Conservation (phyloP, 805 yeast genomes). For the Myxozyma nipponensis region DNA sequence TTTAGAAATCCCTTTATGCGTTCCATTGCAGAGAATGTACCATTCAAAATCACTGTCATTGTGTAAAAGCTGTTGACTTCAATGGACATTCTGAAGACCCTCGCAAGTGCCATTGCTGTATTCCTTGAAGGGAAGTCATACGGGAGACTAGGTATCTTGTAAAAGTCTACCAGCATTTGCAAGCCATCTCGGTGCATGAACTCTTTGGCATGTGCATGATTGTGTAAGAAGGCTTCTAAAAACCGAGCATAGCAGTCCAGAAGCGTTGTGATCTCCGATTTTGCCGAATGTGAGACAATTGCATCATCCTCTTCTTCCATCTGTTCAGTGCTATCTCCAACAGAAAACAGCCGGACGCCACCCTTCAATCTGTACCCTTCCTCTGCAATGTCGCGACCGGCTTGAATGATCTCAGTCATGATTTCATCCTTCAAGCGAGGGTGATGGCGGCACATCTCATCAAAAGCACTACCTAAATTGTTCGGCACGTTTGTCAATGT, state of each 20-base stretch:
- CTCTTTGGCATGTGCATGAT: conserved; percentile 31
- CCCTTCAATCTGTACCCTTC: conserved; percentile 9
- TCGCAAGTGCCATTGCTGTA: conserved; percentile 24
- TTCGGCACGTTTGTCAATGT: conserved; percentile 51
- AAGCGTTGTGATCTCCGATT: conserved; percentile 20
- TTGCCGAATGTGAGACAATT: conserved; percentile 14
- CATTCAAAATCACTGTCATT: conserved; percentile 10
- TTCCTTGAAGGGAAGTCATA: conserved; percentile 34
- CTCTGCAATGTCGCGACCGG: conserved; percentile 9
- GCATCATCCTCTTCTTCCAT: conserved; percentile 27
- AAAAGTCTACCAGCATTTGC: conserved; percentile 27
- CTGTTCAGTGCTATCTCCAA: conserved; percentile 11
- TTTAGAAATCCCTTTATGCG: conserved; percentile 11
- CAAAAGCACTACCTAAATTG: conserved; percentile 63
- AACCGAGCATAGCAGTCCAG: conserved; percentile 29
- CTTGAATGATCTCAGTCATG: conserved; percentile 39
- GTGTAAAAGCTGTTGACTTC: conserved; percentile 11
- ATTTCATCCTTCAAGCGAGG: conserved; percentile 65
- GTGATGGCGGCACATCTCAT: conserved; percentile 79
- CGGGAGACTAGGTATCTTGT: conserved; percentile 31
- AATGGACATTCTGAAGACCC: conserved; percentile 15
- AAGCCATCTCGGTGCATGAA: conserved; percentile 33
- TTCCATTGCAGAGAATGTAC: conserved; percentile 8
- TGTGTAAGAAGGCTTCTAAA: conserved; percentile 35
- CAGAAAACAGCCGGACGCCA: conserved; percentile 28